phyloP scores from a whole-genome alignment of 2,329 filamentous ascomycete species.

The Pleurostoma richardsiae region DNA sequence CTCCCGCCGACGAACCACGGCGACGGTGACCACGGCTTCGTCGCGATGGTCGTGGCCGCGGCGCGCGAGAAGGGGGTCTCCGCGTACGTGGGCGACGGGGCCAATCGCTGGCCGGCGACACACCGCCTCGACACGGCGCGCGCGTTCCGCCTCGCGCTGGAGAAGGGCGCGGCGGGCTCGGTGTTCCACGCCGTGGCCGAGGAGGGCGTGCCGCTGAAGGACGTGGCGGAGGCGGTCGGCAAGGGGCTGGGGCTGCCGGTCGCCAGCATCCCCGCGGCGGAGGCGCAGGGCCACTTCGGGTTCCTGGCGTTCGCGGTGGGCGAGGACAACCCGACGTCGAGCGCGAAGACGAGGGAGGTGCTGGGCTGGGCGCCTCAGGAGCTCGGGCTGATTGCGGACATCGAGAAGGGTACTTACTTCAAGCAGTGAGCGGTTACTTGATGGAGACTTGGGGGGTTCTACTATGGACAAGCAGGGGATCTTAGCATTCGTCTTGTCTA shows the following conservation, averaged over 20 bases:
- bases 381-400: slow-evolving; percentile 3
- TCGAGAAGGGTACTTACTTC: neutral
- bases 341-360: slow-evolving; percentile 24
- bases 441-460: too few species aligned
- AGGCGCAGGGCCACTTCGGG: slow-evolving; percentile 21
- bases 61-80: slow-evolving; percentile 20
- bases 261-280: slow-evolving; percentile 16
- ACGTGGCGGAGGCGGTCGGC: slow-evolving; percentile 28
- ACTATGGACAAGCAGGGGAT: too few species aligned
- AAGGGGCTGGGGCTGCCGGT: slow-evolving; percentile 24
- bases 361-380: slow-evolving; percentile 24
- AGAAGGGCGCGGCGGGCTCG: slow-evolving; percentile 26
- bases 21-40: slow-evolving; percentile 12
- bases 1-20: slow-evolving; percentile 33
- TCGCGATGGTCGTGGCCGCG: slow-evolving; percentile 7
- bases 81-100: slow-evolving; percentile 27
- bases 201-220: slow-evolving; percentile 25
- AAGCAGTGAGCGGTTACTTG: neutral
- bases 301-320: slow-evolving; percentile 8
- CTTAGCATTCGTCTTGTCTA: too few species aligned
- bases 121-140: slow-evolving; percentile 30
- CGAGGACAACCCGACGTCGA: slow-evolving; percentile 25
- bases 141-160: slow-evolving; percentile 26
- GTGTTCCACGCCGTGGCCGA: slow-evolving; percentile 30
- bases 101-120: slow-evolving; percentile 27